Conservation (phyloP, 495 filamentous ascomycete species). For the Neohortaea acidophila region DNA sequence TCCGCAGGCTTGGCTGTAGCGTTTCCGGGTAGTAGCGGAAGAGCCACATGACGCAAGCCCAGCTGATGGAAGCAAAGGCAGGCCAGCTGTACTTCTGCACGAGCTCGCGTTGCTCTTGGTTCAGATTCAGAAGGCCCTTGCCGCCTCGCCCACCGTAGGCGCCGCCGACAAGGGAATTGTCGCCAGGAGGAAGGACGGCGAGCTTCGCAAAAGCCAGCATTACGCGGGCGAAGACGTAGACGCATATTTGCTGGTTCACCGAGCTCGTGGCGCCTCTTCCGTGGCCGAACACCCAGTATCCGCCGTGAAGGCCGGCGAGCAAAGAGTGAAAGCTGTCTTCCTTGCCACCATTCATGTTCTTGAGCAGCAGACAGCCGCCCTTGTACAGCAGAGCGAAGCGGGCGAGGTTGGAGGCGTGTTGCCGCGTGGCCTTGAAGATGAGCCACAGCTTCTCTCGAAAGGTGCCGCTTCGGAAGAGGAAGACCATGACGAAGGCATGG, state of each 20-base stretch:
- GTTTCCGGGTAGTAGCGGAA: slow-evolving; percentile 84
- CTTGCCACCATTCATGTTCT: slow-evolving; percentile 43
- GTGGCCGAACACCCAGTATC: slow-evolving; percentile 77
- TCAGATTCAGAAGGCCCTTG: slow-evolving; percentile 16
- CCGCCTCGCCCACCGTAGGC: slow-evolving; percentile 28
- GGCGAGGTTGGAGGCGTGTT: slow-evolving; percentile 75
- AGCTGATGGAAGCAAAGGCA: slow-evolving; percentile 72
- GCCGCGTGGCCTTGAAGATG: slow-evolving; percentile 70
- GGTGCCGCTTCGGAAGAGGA: slow-evolving; percentile 86
- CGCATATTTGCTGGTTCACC: slow-evolving; percentile 94
- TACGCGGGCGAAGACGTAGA: slow-evolving; percentile 93
- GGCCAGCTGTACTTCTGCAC: slow-evolving; percentile 69
- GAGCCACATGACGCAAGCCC: slow-evolving; percentile 89
- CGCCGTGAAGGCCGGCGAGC: slow-evolving; percentile 77
- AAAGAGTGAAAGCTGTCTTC: slow-evolving; percentile 54
- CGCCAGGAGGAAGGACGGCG: slow-evolving; percentile 46
- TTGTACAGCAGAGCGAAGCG: slow-evolving; percentile 88
- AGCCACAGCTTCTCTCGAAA: slow-evolving; percentile 63
- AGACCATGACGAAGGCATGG: slow-evolving; percentile 92
- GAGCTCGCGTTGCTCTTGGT: slow-evolving; percentile 21
- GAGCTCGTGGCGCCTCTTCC: slow-evolving; percentile 52
- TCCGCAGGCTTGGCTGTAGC: slow-evolving; percentile 75
- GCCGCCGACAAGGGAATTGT: slow-evolving; percentile 19
- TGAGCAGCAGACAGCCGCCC: slow-evolving; percentile 52
- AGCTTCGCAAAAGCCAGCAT: slow-evolving; percentile 70